Evolutionary conservation across 2,329 filamentous ascomycete species (phyloP).

Genomic region (Pseudogymnoascus sp.): DNA sequence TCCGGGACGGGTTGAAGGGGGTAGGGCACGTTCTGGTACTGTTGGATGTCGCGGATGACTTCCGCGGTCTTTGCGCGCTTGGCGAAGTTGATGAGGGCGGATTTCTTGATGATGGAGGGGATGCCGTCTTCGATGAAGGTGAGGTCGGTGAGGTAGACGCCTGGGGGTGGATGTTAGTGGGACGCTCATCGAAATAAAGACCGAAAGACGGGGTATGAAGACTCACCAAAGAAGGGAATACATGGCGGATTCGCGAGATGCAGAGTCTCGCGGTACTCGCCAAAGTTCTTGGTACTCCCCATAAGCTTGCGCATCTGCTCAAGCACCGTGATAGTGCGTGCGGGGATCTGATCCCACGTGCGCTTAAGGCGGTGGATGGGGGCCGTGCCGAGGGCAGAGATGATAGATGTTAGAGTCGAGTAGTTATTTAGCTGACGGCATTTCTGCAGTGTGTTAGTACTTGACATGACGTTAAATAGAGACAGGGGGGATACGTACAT

Average conservation of each 20-base stretch:
- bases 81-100: constrained; percentile 94
- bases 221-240: constrained; percentile 91
- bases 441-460: constrained; percentile 53
- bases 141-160: constrained; percentile 92
- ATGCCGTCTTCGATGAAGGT: constrained; percentile 99
- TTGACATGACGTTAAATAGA: neutral
- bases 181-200: constrained; percentile 13
- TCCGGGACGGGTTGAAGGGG: constrained; percentile 81
- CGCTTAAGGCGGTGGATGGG: constrained; percentile 89
- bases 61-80: constrained; percentile 97
- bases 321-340: constrained; percentile 68
- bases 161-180: constrained; percentile 35
- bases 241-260: constrained; percentile 92
- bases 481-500: constrained; percentile 52
- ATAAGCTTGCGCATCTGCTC: constrained; percentile 92
- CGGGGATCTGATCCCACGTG: constrained; percentile 90
- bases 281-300: constrained; percentile 97
- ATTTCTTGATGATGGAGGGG: constrained; percentile 91
- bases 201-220: neutral
- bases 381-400: constrained; percentile 87
- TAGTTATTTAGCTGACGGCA: constrained; percentile 92
- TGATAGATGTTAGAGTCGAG: constrained; percentile 94
- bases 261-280: constrained; percentile 87
- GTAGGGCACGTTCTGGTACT: constrained; percentile 98
- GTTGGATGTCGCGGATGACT: constrained; percentile 96